Evolutionary conservation across 257 asterid species (phyloP).

Genomic region (Primulina tabacum): DNA sequence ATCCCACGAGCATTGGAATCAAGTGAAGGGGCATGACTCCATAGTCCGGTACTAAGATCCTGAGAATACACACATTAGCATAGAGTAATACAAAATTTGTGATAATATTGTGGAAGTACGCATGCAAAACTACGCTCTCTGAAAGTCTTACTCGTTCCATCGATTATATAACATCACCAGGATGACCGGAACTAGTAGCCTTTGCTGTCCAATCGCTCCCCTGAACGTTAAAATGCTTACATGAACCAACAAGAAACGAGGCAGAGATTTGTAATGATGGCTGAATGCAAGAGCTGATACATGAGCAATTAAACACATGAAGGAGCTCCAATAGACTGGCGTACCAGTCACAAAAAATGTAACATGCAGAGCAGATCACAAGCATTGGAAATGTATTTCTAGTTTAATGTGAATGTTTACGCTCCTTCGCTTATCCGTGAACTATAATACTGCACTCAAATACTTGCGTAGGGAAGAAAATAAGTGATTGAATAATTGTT

Average conservation of each 20-base stretch:
- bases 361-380: not conserved
- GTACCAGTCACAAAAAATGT: not conserved
- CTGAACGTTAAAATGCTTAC: conserved; percentile 39
- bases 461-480: too few species aligned
- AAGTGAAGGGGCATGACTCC: conserved; percentile 75
- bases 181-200: conserved; percentile 78
- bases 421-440: not conserved
- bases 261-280: not conserved
- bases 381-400: not conserved
- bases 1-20: conserved; percentile 91
- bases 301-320: not conserved
- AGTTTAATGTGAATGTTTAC: not conserved
- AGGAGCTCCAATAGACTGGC: not conserved
- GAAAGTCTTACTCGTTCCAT: conserved; percentile 72
- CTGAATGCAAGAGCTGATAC: not conserved
- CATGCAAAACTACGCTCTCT: not conserved
- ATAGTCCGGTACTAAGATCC: conserved; percentile 79
- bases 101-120: not conserved
- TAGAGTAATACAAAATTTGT: not conserved
- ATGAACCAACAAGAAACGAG: conserved; percentile 16
- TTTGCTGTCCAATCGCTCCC: conserved; percentile 88
- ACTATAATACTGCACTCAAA: too few species aligned
- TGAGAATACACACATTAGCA: conserved; percentile 21
- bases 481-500: too few species aligned
- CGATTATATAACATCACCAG: conserved; percentile 85